Percentiles rank a stretch among this genome's conserved stretches.
These are phyloP conservation scores for Brasilioporus rufonigricans DNA, from an alignment of 768 basidiomycete species.

Conservation along the genomic window DNA sequence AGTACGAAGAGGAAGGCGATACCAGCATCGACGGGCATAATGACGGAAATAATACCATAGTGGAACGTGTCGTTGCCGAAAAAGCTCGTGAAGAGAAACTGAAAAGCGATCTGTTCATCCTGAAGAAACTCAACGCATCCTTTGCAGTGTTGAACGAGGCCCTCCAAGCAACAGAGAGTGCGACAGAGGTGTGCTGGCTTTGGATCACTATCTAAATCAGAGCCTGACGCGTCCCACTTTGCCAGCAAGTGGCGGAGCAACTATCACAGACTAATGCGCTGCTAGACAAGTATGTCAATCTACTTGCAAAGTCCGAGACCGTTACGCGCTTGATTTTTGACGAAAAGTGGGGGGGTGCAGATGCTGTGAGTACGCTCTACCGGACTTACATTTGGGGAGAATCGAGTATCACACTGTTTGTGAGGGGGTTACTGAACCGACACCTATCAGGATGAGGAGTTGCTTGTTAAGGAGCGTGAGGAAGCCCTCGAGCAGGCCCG, in stretches of 20 bases:
- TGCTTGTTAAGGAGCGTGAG: slow-evolving; percentile 43
- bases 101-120: slow-evolving; percentile 67
- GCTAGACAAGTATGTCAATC: slow-evolving; percentile 70
- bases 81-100: slow-evolving; percentile 67
- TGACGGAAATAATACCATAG: slow-evolving; percentile 24
- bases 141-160: slow-evolving; percentile 70
- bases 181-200: slow-evolving; percentile 58
- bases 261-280: slow-evolving; percentile 70
- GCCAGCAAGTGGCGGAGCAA: slow-evolving; percentile 62
- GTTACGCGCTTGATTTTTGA: slow-evolving; percentile 70
- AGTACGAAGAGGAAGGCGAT: slow-evolving; percentile 16
- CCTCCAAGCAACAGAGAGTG: slow-evolving; percentile 57
- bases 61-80: slow-evolving; percentile 24
- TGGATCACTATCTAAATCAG: background rate
- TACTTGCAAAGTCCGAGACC: slow-evolving; percentile 69
- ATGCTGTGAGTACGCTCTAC: slow-evolving; percentile 48
- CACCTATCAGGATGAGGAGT: slow-evolving; percentile 54
- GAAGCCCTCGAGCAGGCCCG: slow-evolving; percentile 28
- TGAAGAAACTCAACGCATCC: slow-evolving; percentile 69
- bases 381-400: background rate
- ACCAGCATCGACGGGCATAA: slow-evolving; percentile 11
- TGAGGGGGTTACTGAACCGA: background rate
- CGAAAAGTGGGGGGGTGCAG: slow-evolving; percentile 73
- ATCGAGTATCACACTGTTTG: background rate
- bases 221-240: background rate